phyloP scores from a whole-genome alignment of 768 basidiomycete species.

The Melanogaster broomeanus region DNA sequence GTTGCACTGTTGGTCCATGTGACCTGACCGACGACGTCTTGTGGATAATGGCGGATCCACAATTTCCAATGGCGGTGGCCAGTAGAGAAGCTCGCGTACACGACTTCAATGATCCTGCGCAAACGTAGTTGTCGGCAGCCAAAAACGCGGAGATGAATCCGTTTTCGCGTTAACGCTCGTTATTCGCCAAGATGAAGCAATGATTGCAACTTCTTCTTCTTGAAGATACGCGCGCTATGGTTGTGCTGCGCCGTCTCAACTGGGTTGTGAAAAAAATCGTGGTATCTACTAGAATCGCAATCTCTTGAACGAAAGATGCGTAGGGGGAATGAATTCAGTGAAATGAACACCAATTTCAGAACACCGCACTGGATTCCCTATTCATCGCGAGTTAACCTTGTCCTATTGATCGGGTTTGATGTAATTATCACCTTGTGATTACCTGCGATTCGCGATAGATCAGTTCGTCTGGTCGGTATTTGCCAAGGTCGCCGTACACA shows the following conservation, averaged over 20 bases:
- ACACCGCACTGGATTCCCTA: slow-evolving; percentile 21
- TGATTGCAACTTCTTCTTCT: no score
- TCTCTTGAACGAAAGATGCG: not conserved
- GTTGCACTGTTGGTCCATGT: slow-evolving; percentile 22
- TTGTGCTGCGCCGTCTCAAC: slow-evolving; percentile 21
- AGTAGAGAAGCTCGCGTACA: slow-evolving; percentile 1
- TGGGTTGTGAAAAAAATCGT: slow-evolving; percentile 11
- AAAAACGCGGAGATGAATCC: slow-evolving; percentile 27
- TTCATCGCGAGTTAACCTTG: slow-evolving; percentile 34
- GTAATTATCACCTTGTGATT: slow-evolving; percentile 5
- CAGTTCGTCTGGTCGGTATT: slow-evolving; percentile 10
- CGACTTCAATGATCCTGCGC: not conserved
- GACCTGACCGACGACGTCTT: slow-evolving; percentile 5
- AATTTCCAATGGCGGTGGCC: slow-evolving; percentile 21
- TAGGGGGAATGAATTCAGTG: not conserved
- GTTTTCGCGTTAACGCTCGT: slow-evolving; percentile 12
- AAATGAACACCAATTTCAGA: slow-evolving; percentile 13
- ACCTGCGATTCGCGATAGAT: slow-evolving; percentile 7
- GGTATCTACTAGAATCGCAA: slow-evolving; percentile 18
- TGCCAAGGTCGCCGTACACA: slow-evolving; percentile 21
- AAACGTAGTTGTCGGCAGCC: slow-evolving; percentile 11
- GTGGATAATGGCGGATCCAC: slow-evolving; percentile 5
- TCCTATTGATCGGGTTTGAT: slow-evolving; percentile 24
- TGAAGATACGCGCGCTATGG: slow-evolving; percentile 5
- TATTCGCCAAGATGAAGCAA: no score